Percentiles rank a stretch among this genome's conserved stretches.
These are phyloP conservation scores for Blastobotrys americana DNA, from an alignment of 805 yeast species.

Conservation along the genomic window DNA sequence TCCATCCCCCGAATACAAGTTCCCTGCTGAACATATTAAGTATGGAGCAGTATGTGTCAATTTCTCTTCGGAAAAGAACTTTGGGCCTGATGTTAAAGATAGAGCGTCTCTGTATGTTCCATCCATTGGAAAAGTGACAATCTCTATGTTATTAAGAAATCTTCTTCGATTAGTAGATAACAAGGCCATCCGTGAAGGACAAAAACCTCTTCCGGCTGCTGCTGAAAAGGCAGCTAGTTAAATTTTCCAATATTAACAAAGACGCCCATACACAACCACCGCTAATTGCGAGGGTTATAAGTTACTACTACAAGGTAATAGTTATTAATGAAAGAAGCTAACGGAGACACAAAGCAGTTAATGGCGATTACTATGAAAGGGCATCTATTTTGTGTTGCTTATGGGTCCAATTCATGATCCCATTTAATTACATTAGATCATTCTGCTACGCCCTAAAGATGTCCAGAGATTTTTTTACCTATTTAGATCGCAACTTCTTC, in stretches of 20 bases:
- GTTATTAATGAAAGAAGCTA: too few relatives aligned
- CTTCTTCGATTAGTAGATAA: conserved; percentile 75
- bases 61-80: conserved; percentile 84
- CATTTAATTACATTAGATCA: neutral
- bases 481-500: conserved; percentile 9
- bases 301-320: too few relatives aligned
- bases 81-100: conserved; percentile 66
- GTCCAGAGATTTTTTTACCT: neutral
- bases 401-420: neutral
- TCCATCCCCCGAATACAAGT: conserved; percentile 75
- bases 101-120: conserved; percentile 92
- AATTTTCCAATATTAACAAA: neutral
- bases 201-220: too few relatives aligned
- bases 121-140: conserved; percentile 92
- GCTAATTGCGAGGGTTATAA: too few relatives aligned
- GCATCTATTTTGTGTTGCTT: too few relatives aligned
- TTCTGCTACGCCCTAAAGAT: neutral
- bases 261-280: too few relatives aligned
- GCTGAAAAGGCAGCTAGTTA: neutral
- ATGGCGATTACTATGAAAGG: too few relatives aligned
- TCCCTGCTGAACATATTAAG: conserved; percentile 71
- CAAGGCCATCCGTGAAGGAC: conserved; percentile 26
- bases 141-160: conserved; percentile 88
- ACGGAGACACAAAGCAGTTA: too few relatives aligned
- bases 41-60: conserved; percentile 89